Evolutionary conservation across 805 yeast species (phyloP).

Genomic region (Wickerhamomyces chaumierensis): DNA sequence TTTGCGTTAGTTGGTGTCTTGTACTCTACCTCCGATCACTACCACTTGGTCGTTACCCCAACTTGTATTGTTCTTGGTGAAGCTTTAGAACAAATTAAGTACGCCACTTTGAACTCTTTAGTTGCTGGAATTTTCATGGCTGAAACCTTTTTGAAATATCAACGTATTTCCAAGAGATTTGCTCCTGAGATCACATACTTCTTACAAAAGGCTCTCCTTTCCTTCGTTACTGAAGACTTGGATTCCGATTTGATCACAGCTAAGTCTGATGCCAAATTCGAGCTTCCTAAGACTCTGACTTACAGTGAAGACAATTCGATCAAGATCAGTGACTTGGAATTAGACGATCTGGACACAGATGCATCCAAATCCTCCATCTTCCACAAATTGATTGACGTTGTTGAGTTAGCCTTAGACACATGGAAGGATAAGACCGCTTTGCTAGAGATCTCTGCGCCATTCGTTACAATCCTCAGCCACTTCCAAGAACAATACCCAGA

Average conservation of each 20-base stretch:
- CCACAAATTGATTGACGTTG: constrained; percentile 19
- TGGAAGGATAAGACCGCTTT: constrained; percentile 61
- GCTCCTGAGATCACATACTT: constrained; percentile 69
- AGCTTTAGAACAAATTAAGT: constrained; percentile 42
- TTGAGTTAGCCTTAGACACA: constrained; percentile 24
- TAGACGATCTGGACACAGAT: constrained; percentile 13
- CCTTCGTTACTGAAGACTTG: constrained; percentile 29
- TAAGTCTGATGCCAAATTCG: constrained; percentile 12
- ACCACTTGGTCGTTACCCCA: constrained; percentile 85
- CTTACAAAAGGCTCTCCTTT: constrained; percentile 37
- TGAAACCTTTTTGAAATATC: constrained; percentile 59
- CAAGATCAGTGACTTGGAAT: constrained; percentile 14
- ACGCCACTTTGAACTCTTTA: constrained; percentile 27
- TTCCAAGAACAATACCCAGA: constrained; percentile 25
- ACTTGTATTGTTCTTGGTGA: constrained; percentile 64
- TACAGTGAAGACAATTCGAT: neutral
- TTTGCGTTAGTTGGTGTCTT: constrained; percentile 63
- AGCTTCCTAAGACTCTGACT: constrained; percentile 9
- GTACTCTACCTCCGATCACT: constrained; percentile 92
- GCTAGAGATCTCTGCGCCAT: constrained; percentile 43
- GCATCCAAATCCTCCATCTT: constrained; percentile 14
- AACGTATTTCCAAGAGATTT: constrained; percentile 67
- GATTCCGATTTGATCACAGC: constrained; percentile 5
- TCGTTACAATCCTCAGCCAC: constrained; percentile 30
- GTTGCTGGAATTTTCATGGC: constrained; percentile 57